Percentiles rank a stretch among this genome's conserved stretches.
phyloP scores from a whole-genome alignment of 2,329 filamentous ascomycete species.

The Apiospora koreana region DNA sequence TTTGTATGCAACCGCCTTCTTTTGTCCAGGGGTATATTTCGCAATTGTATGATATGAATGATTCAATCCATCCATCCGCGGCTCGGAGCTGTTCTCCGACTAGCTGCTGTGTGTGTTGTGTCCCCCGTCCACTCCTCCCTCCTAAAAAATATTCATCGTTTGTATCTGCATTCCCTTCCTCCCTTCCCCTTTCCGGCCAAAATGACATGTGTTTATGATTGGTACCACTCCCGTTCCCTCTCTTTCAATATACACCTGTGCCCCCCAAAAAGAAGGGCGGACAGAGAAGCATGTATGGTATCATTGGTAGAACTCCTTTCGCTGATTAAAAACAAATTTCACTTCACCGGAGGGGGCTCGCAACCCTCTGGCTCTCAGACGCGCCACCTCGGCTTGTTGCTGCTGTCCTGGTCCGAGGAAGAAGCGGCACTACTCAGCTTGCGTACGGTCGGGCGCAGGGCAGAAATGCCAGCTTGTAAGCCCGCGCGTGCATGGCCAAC shows the following conservation, averaged over 20 bases:
- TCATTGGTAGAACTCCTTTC: not conserved
- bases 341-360: not conserved
- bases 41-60: not conserved
- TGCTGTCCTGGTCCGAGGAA: slow-evolving; percentile 35
- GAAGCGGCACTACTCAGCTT: slow-evolving; percentile 33
- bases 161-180: not conserved
- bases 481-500: not conserved
- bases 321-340: not conserved
- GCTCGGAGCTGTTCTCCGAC: not conserved
- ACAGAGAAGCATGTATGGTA: not conserved
- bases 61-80: not conserved
- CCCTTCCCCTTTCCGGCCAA: not conserved
- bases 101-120: not conserved
- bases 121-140: not conserved
- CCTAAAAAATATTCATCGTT: not conserved
- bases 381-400: slow-evolving; percentile 53
- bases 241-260: not conserved
- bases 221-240: not conserved
- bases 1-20: not conserved
- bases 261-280: not conserved
- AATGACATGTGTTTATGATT: not conserved
- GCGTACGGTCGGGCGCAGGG: not conserved
- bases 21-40: slow-evolving; percentile 1
- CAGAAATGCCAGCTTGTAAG: not conserved
- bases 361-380: slow-evolving; percentile 16